Conservation (phyloP, 2,329 filamentous ascomycete species). For the Pseudogymnoascus sp. region DNA sequence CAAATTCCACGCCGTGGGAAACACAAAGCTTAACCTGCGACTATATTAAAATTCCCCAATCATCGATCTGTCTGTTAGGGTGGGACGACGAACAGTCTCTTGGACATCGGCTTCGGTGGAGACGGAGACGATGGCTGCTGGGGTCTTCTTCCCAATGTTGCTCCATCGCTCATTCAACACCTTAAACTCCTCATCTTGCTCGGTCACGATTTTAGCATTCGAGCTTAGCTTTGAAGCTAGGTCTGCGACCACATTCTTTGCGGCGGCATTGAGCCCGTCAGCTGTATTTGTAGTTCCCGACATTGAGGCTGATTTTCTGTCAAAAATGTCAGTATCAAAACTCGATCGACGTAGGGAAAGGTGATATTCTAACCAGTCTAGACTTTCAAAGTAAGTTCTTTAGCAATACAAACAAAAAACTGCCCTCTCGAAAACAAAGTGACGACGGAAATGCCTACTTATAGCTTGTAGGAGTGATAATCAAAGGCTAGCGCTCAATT, state of each 20-base stretch:
- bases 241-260: not conserved
- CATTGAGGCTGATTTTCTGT: not conserved
- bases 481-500: not conserved
- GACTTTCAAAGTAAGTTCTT: not conserved
- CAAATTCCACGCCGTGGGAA: conserved; percentile 17
- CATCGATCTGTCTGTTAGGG: too few species aligned
- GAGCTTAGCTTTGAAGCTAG: not conserved
- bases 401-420: not conserved
- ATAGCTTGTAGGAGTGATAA: not conserved
- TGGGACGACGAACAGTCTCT: conserved; percentile 14
- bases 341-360: not conserved
- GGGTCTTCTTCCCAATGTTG: conserved; percentile 12
- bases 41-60: not conserved
- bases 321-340: not conserved
- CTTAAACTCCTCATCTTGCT: not conserved
- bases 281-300: not conserved
- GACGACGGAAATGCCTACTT: not conserved
- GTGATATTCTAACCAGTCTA: not conserved
- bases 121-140: conserved; percentile 15
- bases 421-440: not conserved
- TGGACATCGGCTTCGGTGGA: conserved; percentile 13
- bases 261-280: not conserved
- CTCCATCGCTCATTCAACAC: conserved; percentile 13
- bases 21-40: not conserved
- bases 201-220: not conserved